Evolutionary conservation across 2,329 filamentous ascomycete genomes (phyloP).

Genomic region (Chaetomium sp.): DNA sequence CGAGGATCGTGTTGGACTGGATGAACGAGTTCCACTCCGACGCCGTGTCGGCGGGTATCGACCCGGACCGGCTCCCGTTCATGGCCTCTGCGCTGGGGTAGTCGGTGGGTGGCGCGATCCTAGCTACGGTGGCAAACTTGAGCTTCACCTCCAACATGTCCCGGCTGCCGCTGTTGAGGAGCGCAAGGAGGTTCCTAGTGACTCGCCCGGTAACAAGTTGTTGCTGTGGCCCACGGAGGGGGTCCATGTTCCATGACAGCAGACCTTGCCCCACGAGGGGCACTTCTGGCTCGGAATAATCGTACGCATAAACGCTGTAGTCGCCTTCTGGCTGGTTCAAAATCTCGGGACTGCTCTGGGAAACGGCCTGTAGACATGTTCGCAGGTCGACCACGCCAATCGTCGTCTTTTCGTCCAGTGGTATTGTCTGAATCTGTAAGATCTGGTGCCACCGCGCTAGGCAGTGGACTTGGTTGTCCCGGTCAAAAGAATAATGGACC

Average conservation of each 20-base stretch:
- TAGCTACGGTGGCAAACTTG: conserved; percentile 72
- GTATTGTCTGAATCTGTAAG: conserved; percentile 71
- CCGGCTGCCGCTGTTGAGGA: conserved; percentile 75
- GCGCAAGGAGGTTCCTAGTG: conserved; percentile 73
- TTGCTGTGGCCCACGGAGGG: conserved; percentile 48
- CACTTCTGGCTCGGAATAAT: conserved; percentile 91
- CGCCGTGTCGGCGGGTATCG: conserved; percentile 52
- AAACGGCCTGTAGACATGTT: conserved; percentile 78
- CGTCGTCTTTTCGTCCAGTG: conserved; percentile 69
- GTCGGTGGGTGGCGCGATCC: conserved; percentile 34
- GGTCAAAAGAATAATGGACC: conserved; percentile 93
- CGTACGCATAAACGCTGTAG: conserved; percentile 95
- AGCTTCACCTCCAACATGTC: conserved; percentile 93
- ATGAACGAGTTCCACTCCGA: conserved; percentile 71
- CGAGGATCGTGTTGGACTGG: conserved; percentile 57
- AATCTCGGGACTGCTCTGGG: conserved; percentile 76
- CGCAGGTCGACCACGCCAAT: conserved; percentile 86
- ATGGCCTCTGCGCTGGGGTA: conserved; percentile 22
- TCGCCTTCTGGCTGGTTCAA: conserved; percentile 65
- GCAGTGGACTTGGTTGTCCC: conserved; percentile 80
- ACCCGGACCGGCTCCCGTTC: conserved; percentile 25
- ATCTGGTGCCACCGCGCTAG: conserved; percentile 78
- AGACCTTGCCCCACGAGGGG: conserved; percentile 94
- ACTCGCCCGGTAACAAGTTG: conserved; percentile 80
- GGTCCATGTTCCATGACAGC: conserved; percentile 72